phyloP scores from a whole-genome alignment of 306 rosid species.

The Trifolium dubium region DNA sequence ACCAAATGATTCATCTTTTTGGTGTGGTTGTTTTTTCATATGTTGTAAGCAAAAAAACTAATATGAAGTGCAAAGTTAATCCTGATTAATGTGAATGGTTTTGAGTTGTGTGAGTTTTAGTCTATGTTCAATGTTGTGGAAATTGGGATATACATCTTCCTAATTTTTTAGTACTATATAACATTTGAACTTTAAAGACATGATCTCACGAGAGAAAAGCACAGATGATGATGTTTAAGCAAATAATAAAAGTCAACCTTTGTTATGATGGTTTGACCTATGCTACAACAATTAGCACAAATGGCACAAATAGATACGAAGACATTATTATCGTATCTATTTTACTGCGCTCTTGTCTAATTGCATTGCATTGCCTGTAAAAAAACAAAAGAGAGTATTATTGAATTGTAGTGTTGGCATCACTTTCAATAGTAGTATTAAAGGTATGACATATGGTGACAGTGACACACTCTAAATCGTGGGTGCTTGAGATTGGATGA shows the following conservation, averaged over 20 bases:
- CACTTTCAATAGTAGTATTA: background rate
- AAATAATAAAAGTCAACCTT: slow-evolving; percentile 36
- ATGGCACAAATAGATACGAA: slow-evolving; percentile 35
- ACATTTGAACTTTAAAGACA: background rate
- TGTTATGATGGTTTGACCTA: slow-evolving; percentile 35
- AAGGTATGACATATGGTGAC: slow-evolving; percentile 13
- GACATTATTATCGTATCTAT: background rate
- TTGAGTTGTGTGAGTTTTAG: slow-evolving; percentile 26
- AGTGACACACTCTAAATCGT: slow-evolving; percentile 22
- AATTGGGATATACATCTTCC: slow-evolving; percentile 31
- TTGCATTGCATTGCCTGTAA: background rate
- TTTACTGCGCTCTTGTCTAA: no score
- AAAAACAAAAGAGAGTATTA: no score
- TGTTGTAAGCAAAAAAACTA: background rate
- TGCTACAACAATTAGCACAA: background rate
- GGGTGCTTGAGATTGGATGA: background rate
- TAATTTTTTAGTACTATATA: background rate
- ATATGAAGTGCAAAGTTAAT: background rate
- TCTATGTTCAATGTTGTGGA: slow-evolving; percentile 44
- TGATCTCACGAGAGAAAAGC: slow-evolving; percentile 26
- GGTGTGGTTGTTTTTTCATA: slow-evolving; percentile 3
- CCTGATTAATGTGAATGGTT: slow-evolving; percentile 17
- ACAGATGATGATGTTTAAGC: background rate
- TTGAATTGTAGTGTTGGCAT: background rate
- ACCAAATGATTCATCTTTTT: background rate